Evolutionary conservation across 129 eudicot species (phyloP).

Genomic region (Pseudognaphalium luteoalbum): DNA sequence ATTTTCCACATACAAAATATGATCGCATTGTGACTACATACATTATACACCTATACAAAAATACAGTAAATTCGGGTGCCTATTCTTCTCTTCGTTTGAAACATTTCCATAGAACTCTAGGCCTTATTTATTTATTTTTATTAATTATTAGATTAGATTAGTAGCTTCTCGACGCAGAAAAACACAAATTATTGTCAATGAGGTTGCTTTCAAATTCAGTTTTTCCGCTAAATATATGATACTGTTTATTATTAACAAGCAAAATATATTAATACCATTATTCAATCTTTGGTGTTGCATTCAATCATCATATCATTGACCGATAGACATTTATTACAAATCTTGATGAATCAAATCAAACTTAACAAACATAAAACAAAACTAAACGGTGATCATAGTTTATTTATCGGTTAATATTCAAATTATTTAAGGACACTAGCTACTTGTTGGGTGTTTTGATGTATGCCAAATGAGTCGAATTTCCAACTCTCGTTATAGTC

Average conservation of each 20-base stretch:
- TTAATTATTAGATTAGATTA: too few species aligned
- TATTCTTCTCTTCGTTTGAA: too few species aligned
- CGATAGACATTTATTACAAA: neutral
- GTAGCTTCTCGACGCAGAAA: neutral
- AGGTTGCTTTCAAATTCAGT: neutral
- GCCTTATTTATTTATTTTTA: too few species aligned
- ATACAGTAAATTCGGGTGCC: too few species aligned
- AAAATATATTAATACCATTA: too few species aligned
- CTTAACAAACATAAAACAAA: neutral
- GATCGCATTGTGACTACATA: too few species aligned
- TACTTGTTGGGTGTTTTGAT: slow-evolving; percentile 44
- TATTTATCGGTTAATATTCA: too few species aligned
- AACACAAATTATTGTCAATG: neutral
- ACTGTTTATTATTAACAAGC: too few species aligned
- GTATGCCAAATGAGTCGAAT: slow-evolving; percentile 50
- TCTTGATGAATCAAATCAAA: slow-evolving; percentile 7
- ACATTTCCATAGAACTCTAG: too few species aligned
- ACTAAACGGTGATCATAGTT: neutral
- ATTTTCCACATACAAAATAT: too few species aligned
- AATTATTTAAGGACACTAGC: neutral
- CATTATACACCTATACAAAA: too few species aligned
- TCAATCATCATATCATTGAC: neutral
- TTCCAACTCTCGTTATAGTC: slow-evolving; percentile 41
- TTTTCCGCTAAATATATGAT: neutral
- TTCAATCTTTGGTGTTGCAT: too few species aligned